A percentile compares a stretch with the other conserved stretches of the same genome.
Conservation (phyloP, 345 rosid genomes). For the Turritis glabra region DNA sequence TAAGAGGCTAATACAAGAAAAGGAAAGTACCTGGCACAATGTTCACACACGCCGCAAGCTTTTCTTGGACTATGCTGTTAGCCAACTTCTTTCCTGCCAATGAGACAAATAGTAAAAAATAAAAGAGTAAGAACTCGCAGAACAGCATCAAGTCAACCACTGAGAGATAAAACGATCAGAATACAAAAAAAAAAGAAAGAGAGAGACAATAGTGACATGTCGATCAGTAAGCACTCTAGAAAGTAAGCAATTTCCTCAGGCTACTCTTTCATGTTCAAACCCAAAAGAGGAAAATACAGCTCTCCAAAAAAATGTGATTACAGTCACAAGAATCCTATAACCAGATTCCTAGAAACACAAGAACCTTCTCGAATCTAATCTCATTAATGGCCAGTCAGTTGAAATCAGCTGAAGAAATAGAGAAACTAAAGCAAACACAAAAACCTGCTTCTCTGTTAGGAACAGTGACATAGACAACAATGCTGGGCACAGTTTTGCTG, state of each 20-base stretch:
- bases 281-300: not conserved
- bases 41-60: constrained; percentile 93
- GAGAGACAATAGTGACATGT: not conserved
- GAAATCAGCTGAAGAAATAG: not conserved
- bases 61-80: constrained; percentile 72
- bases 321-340: too few relatives aligned
- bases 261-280: not conserved
- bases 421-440: not conserved
- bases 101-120: not conserved
- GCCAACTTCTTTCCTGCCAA: constrained; percentile 87
- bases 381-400: not conserved
- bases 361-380: not conserved
- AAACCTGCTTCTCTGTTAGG: constrained; percentile 87
- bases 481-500: constrained; percentile 62
- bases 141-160: not conserved
- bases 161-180: not conserved
- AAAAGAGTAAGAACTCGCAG: not conserved
- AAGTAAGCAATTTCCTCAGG: not conserved
- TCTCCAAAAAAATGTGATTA: too few relatives aligned
- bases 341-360: not conserved
- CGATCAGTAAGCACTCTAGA: not conserved
- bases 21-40: constrained; percentile 67
- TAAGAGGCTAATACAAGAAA: constrained; percentile 6
- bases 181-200: not conserved
- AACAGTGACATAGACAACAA: constrained; percentile 88